Conservation (phyloP, 2,329 filamentous ascomycete species). For the Coniochaeta prunicola region DNA sequence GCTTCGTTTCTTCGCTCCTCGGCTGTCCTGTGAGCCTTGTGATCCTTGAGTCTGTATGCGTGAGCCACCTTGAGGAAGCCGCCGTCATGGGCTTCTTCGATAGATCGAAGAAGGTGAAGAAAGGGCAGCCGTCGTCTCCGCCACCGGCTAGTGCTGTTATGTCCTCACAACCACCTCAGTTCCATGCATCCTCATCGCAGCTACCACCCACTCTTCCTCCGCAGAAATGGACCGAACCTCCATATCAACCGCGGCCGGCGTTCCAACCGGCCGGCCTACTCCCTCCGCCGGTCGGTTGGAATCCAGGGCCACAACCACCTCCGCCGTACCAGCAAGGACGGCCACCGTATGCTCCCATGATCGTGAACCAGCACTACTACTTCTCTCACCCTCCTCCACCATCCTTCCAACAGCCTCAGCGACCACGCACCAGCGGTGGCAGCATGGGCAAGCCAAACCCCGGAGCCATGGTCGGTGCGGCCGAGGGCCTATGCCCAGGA, state of each 20-base stretch:
- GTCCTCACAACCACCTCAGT: constrained; percentile 4
- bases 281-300: constrained; percentile 17
- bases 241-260: background rate
- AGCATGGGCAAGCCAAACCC: constrained; percentile 27
- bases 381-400: constrained; percentile 20
- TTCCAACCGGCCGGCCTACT: constrained; percentile 19
- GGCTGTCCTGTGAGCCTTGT: background rate
- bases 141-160: constrained; percentile 2
- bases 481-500: constrained; percentile 29
- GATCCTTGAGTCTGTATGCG: background rate
- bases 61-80: background rate
- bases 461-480: constrained; percentile 34
- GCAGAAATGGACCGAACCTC: background rate
- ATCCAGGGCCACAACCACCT: constrained; percentile 8
- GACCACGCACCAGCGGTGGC: constrained; percentile 11
- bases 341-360: constrained; percentile 25
- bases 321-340: constrained; percentile 16
- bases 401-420: constrained; percentile 8
- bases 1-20: background rate
- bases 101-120: constrained; percentile 17
- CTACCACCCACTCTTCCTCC: constrained; percentile 3
- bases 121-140: constrained; percentile 9
- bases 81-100: constrained; percentile 17
- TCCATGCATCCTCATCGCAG: background rate
- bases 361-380: constrained; percentile 48